Evolutionary conservation across 139 green algal species (phyloP).

Genomic region (Mesotaenium endlicherianum): DNA sequence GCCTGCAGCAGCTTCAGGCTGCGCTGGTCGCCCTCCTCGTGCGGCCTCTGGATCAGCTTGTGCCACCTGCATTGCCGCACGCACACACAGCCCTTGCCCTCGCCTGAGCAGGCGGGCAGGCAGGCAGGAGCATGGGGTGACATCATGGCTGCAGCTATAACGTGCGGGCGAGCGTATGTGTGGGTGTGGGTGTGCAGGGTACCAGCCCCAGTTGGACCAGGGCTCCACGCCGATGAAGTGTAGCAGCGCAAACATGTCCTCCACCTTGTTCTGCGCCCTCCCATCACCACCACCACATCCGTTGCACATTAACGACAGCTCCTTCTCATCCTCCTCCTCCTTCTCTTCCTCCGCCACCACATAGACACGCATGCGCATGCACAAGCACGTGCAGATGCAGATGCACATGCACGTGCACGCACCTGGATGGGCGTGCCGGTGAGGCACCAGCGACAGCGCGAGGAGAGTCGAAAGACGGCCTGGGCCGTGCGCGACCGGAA

Average conservation of each 20-base stretch:
- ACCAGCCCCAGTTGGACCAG: conserved; percentile 52
- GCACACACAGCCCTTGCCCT: no score
- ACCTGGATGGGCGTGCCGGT: conserved; percentile 88
- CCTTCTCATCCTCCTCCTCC: neutral
- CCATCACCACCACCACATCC: neutral
- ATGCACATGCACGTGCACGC: conserved; percentile 57
- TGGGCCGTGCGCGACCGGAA: conserved; percentile 66
- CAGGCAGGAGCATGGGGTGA: no score
- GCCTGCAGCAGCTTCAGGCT: conserved; percentile 46
- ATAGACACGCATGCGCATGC: neutral
- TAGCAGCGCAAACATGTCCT: conserved; percentile 89
- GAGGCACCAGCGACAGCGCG: conserved; percentile 79
- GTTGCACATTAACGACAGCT: neutral
- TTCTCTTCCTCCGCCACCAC: neutral
- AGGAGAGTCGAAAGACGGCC: conserved; percentile 26
- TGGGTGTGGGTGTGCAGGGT: neutral
- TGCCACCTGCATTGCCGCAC: conserved; percentile 43
- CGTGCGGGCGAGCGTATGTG: no score
- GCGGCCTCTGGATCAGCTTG: conserved; percentile 50
- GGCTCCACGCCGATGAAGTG: conserved; percentile 63
- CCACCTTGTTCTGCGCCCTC: conserved; percentile 72
- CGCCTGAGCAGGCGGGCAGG: no score
- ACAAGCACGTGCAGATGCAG: conserved; percentile 9
- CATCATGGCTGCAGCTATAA: no score
- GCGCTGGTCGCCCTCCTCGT: conserved; percentile 46